A percentile compares a stretch with the other conserved stretches of the same genome.
These are phyloP conservation scores for Globisporangium paddicum DNA, from an alignment of 352 stramenopile species.

Conservation along the genomic window DNA sequence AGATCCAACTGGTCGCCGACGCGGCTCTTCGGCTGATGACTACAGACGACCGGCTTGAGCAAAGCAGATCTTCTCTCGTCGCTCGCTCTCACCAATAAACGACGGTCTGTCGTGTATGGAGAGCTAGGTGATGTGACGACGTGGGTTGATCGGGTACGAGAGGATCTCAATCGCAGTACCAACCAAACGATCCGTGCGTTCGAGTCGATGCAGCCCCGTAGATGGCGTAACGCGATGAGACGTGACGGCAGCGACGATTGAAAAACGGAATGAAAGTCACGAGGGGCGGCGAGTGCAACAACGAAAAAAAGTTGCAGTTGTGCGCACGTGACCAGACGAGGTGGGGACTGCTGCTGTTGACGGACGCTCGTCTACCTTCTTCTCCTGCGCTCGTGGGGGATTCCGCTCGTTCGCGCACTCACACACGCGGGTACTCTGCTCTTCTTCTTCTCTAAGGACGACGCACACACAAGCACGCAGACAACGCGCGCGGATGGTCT, in stretches of 20 bases:
- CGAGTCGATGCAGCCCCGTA: neutral
- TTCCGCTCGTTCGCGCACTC: neutral
- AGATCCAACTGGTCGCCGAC: neutral
- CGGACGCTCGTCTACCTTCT: neutral
- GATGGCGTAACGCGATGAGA: neutral
- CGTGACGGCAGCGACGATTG: neutral
- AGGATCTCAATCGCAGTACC: conserved; percentile 3
- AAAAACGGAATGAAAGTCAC: conserved; percentile 5
- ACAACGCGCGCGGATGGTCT: neutral
- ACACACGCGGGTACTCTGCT: neutral
- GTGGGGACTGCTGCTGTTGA: too few species aligned
- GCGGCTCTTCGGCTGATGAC: neutral
- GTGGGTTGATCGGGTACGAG: conserved; percentile 3
- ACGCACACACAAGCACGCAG: neutral
- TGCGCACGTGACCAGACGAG: neutral
- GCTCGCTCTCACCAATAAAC: neutral
- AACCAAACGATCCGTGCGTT: neutral
- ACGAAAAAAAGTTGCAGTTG: conserved; percentile 4
- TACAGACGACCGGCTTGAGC: conserved; percentile 1
- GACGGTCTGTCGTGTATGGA: neutral
- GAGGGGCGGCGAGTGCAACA: neutral
- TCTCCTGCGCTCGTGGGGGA: neutral
- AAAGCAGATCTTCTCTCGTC: neutral
- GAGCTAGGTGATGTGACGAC: neutral
- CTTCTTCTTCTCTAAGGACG: neutral